Conservation (phyloP, 441 rosid species). For the Gossypium armourianum region DNA sequence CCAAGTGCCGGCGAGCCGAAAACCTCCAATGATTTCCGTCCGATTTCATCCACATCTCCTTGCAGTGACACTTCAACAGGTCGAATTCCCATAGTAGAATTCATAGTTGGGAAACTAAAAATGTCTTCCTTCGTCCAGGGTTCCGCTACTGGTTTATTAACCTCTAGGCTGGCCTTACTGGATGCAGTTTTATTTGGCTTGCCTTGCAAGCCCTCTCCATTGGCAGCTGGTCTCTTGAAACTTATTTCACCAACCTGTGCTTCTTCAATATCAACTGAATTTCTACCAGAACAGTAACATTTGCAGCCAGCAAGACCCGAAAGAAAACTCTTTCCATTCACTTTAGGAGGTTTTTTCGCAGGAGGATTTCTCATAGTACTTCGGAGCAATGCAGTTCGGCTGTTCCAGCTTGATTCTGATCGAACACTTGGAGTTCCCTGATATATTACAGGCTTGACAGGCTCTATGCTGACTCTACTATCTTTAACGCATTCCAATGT, state of each 20-base stretch:
- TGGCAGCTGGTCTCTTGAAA: slow-evolving; percentile 27
- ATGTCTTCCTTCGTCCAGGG: slow-evolving; percentile 20
- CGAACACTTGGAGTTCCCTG: slow-evolving; percentile 43
- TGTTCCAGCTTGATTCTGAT: slow-evolving; percentile 69
- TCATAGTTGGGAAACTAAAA: slow-evolving; percentile 24
- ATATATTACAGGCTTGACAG: slow-evolving; percentile 17
- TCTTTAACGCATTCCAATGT: slow-evolving; percentile 20
- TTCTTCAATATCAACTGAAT: slow-evolving; percentile 40
- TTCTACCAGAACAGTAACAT: slow-evolving; percentile 49
- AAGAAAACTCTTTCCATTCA: slow-evolving; percentile 39
- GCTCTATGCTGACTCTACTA: slow-evolving; percentile 16
- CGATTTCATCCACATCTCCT: slow-evolving; percentile 24
- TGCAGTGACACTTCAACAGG: slow-evolving; percentile 25
- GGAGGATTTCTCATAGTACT: slow-evolving; percentile 21
- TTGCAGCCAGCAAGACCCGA: slow-evolving; percentile 41
- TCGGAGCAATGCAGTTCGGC: slow-evolving; percentile 50
- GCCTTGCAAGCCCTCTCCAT: slow-evolving; percentile 18
- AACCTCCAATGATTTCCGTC: slow-evolving; percentile 48
- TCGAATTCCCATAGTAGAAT: slow-evolving; percentile 18
- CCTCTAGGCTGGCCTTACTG: slow-evolving; percentile 16
- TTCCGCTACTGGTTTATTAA: slow-evolving; percentile 4
- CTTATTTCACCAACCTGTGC: slow-evolving; percentile 31
- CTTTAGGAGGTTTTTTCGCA: slow-evolving; percentile 24
- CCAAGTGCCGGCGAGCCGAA: slow-evolving; percentile 45
- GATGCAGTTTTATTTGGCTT: slow-evolving; percentile 6